These are phyloP conservation scores for Coelastrella sp. DNA, from an alignment of 139 green algal species.

Conservation along the genomic window DNA sequence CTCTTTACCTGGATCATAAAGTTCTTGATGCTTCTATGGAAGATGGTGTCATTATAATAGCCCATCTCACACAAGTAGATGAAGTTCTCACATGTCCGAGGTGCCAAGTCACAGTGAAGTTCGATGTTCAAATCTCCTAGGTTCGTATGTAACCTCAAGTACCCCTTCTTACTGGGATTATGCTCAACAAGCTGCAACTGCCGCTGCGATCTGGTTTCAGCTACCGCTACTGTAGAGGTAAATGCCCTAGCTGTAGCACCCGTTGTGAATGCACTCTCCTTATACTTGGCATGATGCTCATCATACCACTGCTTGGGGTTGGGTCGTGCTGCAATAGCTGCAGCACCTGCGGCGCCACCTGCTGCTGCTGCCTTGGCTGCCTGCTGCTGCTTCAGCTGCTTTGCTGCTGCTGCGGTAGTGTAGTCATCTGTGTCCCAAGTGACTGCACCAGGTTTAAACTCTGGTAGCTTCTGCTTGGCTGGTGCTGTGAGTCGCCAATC, in stretches of 20 bases:
- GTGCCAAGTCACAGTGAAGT: constrained; percentile 90
- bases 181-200: constrained; percentile 73
- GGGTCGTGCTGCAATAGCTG: constrained; percentile 36
- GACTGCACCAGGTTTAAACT: constrained; percentile 85
- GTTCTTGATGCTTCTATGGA: constrained; percentile 95
- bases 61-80: constrained; percentile 85
- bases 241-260: constrained; percentile 76
- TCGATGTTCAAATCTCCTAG: constrained; percentile 93
- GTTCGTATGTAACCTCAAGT: constrained; percentile 67
- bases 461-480: constrained; percentile 45
- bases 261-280: constrained; percentile 47
- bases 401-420: constrained; percentile 8
- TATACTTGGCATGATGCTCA: constrained; percentile 43
- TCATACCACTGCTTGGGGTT: constrained; percentile 52
- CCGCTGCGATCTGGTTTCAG: constrained; percentile 71
- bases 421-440: constrained; percentile 93
- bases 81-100: constrained; percentile 97
- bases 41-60: constrained; percentile 92
- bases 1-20: constrained; percentile 91
- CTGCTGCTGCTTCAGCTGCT: constrained; percentile 47
- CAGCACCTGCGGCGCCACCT: not conserved
- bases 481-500: constrained; percentile 74
- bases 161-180: constrained; percentile 88
- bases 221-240: constrained; percentile 82
- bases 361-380: constrained; percentile 21